These are phyloP conservation scores for Pseudomassariella vexata DNA, from an alignment of 2,329 filamentous ascomycete genomes.

Conservation along the genomic window DNA sequence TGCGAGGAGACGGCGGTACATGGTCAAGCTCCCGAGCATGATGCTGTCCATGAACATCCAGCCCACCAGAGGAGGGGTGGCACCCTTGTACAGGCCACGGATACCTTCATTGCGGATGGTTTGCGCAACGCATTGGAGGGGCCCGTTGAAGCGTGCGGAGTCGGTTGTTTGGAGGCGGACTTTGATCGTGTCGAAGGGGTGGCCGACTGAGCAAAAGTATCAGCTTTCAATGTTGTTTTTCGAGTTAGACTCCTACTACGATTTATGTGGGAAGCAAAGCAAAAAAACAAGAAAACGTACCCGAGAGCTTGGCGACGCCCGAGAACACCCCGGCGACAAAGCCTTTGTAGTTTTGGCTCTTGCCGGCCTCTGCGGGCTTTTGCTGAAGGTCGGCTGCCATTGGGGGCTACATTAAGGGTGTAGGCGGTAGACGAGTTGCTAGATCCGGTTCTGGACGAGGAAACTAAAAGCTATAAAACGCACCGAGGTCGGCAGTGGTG, in stretches of 20 bases:
- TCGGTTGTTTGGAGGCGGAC: slow-evolving; percentile 88
- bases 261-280: background rate
- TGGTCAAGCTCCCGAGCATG: slow-evolving; percentile 87
- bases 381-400: slow-evolving; percentile 29
- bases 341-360: slow-evolving; percentile 71
- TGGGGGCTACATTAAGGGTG: slow-evolving; percentile 13
- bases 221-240: background rate
- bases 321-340: slow-evolving; percentile 97
- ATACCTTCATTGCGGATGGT: slow-evolving; percentile 84
- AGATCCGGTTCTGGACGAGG: background rate
- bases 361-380: slow-evolving; percentile 18
- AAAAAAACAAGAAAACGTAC: slow-evolving; percentile 41
- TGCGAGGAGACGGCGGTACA: slow-evolving; percentile 80
- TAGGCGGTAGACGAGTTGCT: background rate
- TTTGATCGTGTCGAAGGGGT: slow-evolving; percentile 93
- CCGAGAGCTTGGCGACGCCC: slow-evolving; percentile 82
- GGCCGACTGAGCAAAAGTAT: slow-evolving; percentile 49
- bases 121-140: slow-evolving; percentile 76
- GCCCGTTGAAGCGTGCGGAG: slow-evolving; percentile 72
- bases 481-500: no score
- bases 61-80: slow-evolving; percentile 82
- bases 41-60: slow-evolving; percentile 97
- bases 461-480: no score
- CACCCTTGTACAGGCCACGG: slow-evolving; percentile 86
- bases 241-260: no score